phyloP scores from a whole-genome alignment of 768 basidiomycete genomes.

The Hydnomerulius pinastri region DNA sequence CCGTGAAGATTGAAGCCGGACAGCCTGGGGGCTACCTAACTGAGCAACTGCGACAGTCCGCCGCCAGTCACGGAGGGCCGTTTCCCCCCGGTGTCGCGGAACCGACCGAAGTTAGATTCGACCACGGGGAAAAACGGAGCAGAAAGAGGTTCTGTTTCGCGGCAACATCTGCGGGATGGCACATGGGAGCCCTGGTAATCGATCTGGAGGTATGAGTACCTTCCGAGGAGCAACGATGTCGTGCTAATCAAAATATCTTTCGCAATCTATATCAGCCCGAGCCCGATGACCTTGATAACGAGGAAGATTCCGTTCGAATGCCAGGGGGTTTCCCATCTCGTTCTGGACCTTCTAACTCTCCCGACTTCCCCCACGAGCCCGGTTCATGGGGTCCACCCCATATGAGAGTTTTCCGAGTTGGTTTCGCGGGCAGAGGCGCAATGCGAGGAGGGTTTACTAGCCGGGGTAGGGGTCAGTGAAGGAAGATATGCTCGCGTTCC shows the following conservation, averaged over 20 bases:
- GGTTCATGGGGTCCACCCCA: conserved; percentile 18
- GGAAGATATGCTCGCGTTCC: background rate
- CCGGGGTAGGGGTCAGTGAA: conserved; percentile 17
- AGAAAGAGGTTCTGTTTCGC: conserved; percentile 76
- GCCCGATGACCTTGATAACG: conserved; percentile 38
- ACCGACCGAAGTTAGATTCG: conserved; percentile 76
- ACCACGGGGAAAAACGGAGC: conserved; percentile 48
- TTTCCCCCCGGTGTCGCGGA: conserved; percentile 47
- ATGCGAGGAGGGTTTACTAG: conserved; percentile 25
- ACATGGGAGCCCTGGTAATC: conserved; percentile 86
- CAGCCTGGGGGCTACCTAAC: conserved; percentile 59
- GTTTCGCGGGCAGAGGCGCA: conserved; percentile 58
- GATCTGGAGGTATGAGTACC: conserved; percentile 64
- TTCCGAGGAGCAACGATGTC: background rate
- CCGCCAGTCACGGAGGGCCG: conserved; percentile 17
- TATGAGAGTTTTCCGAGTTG: conserved; percentile 48
- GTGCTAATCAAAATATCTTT: conserved; percentile 5
- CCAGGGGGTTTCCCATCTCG: conserved; percentile 36
- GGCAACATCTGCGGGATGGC: conserved; percentile 87
- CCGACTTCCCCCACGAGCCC: conserved; percentile 8
- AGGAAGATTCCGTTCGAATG: conserved; percentile 27
- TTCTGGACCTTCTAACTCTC: conserved; percentile 14
- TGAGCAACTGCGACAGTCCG: conserved; percentile 37
- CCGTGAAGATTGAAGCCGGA: conserved; percentile 50
- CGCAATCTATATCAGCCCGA: conserved; percentile 18